Conservation (phyloP, 176 grass and related monocot species). For the Elaeis guineensis region DNA sequence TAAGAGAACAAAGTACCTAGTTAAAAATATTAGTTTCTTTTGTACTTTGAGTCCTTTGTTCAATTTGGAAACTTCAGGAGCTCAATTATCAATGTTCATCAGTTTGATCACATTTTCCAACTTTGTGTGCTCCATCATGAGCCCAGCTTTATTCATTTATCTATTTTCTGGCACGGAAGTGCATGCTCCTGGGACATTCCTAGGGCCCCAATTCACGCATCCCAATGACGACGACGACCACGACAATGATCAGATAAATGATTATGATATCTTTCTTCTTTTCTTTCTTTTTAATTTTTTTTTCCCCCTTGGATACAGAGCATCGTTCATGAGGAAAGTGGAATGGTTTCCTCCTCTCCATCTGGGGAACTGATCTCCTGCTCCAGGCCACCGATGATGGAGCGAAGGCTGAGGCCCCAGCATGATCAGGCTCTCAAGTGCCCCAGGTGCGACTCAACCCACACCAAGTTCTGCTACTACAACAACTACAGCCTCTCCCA, state of each 20-base stretch:
- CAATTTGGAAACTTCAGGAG: too few species aligned
- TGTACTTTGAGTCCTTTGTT: too few species aligned
- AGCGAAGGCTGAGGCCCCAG: slow-evolving; percentile 59
- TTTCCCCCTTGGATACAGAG: slow-evolving; percentile 40
- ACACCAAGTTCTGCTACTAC: slow-evolving; percentile 99
- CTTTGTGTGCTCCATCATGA: too few species aligned
- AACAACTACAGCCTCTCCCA: slow-evolving; percentile 98
- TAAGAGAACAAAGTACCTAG: too few species aligned
- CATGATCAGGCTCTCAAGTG: slow-evolving; percentile 91
- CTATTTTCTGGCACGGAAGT: not conserved
- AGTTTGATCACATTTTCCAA: too few species aligned
- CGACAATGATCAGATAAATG: slow-evolving; percentile 22
- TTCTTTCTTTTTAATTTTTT: not conserved
- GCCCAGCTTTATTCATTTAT: too few species aligned
- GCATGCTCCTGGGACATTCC: not conserved
- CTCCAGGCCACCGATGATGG: slow-evolving; percentile 32
- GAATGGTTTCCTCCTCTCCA: slow-evolving; percentile 61
- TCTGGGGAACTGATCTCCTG: slow-evolving; percentile 59
- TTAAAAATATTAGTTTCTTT: too few species aligned
- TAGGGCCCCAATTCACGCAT: slow-evolving; percentile 22
- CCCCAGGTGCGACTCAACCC: slow-evolving; percentile 76
- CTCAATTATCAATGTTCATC: too few species aligned
- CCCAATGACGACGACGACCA: slow-evolving; percentile 5
- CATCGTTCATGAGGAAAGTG: slow-evolving; percentile 46
- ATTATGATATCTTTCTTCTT: slow-evolving; percentile 20